phyloP scores from a whole-genome alignment of 768 basidiomycete species.

The Amanita rimosa region DNA sequence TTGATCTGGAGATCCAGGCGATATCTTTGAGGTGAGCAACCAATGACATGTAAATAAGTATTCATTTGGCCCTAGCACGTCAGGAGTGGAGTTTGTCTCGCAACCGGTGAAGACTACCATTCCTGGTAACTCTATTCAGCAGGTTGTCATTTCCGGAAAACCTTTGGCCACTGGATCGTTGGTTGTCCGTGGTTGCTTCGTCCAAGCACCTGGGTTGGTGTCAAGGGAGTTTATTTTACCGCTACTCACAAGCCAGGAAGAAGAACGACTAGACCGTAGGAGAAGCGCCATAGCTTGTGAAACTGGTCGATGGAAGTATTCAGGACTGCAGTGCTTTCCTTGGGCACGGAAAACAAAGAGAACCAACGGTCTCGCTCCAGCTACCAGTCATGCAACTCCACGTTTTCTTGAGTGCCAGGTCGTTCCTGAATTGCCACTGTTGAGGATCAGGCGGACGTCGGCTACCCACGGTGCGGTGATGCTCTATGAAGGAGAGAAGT shows the following conservation, averaged over 20 bases:
- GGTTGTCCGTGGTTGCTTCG: slow-evolving; percentile 64
- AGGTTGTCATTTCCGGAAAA: slow-evolving; percentile 58
- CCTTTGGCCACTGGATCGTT: slow-evolving; percentile 58
- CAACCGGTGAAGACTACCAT: slow-evolving; percentile 52
- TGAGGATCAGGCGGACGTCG: slow-evolving; percentile 81
- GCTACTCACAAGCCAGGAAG: slow-evolving; percentile 59
- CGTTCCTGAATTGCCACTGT: slow-evolving; percentile 76
- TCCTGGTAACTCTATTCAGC: slow-evolving; percentile 65
- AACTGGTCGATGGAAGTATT: slow-evolving; percentile 57
- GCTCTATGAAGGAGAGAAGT: slow-evolving; percentile 94
- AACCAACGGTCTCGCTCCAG: slow-evolving; percentile 17
- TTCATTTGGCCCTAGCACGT: slow-evolving; percentile 43
- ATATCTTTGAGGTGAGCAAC: slow-evolving; percentile 62
- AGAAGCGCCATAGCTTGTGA: slow-evolving; percentile 57
- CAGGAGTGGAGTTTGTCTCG: slow-evolving; percentile 67
- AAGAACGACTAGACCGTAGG: slow-evolving; percentile 42
- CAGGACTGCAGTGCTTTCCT: slow-evolving; percentile 60
- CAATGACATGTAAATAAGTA: background rate
- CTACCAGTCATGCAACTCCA: background rate
- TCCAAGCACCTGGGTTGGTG: slow-evolving; percentile 66
- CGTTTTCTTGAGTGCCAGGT: slow-evolving; percentile 75
- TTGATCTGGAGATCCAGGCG: slow-evolving; percentile 81
- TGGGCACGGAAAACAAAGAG: slow-evolving; percentile 44
- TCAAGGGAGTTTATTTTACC: slow-evolving; percentile 69
- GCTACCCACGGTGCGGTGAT: slow-evolving; percentile 89